Evolutionary conservation across 768 basidiomycete genomes (phyloP), one percentile per base, ranked within the genome.

Genomic region (Tylopilus subfusipes): DNA sequence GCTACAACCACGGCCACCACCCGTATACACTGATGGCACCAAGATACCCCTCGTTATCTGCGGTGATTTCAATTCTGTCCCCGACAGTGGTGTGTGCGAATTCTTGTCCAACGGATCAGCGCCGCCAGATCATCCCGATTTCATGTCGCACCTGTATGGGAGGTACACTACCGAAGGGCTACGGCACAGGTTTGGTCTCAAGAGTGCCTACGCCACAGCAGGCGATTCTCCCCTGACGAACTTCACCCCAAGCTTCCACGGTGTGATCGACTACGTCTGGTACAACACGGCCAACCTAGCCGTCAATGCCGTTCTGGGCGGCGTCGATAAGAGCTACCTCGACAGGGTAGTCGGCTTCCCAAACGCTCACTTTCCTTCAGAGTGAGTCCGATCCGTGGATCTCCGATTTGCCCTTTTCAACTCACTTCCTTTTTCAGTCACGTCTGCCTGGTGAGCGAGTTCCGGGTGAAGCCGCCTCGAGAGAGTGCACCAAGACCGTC

Each of bases 331-430:
- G 63, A 68, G 68, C 24, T 99, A 99, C 75, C 68, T 98, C 68
- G 84, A 88, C 59, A 92, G 92, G 75, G 84, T 84, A 18, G 96
- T 98, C 42, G 97, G 97, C 34, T 98, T 98, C 79, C 97, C 97
- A 27, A 95, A 98, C 71, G 83, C 86, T 2, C 93, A 98, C 68
- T 97, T 94, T 79, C 93, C 96, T 22, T 95, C 93, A 55, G 95
- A 98, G 94, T 98, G 72, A 68, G 93, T 86, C 16, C 43, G 55
- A 52, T 52, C 42, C 44, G 33, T 36, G 53, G 46, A 31, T 49
- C 18, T 9, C 44, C 58, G 43, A 49, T 47, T 44, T 50, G 7
- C 39, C 54, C n/a, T n/a, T n/a, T 53, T 42, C 27, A 42, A 19
- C 13, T 30, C 27, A 56, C 46, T 56, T 31, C 57, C 46, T 50